Evolutionary conservation across 108 stramenopile genomes (phyloP), one percentile per base, ranked within the genome.

Genomic region (Craspedostauros australis): DNA sequence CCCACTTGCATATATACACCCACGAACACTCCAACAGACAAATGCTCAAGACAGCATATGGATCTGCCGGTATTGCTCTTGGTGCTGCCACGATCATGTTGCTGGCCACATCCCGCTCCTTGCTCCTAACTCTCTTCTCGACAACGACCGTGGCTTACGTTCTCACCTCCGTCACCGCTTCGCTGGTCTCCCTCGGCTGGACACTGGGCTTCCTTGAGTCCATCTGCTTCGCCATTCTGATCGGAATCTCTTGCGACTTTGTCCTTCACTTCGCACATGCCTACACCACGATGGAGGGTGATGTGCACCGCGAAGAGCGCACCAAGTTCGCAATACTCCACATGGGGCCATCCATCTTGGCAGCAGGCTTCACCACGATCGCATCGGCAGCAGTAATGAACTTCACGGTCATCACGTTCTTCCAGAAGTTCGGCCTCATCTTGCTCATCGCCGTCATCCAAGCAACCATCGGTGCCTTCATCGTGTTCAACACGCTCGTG

Each of bases 391-490:
- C 60, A 6, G 42, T 75, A 15, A 75, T 75, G 73, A n/a, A 63
- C n/a, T 68, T 73, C 46, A 47, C 54, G 5, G 41, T 54, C 19
- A 54, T 65, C 32, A 22, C 19, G 9, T 70, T 70, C 38, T 56
- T 43, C 48, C 48, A 30, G 5, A 49, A 49, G 48, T 49, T 49
- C 18, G 48, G 30, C n/a, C 18, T 21, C n/a, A 67, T 79, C 50
- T 34, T 79, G 54, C 49, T 79, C 57, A 48, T 72, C 37, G 75
- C 77, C 32, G 68, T 79, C 34, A 19, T 79, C 11, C 64, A 68
- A 37, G 55, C 77, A 14, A 60, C 69, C 3, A 24, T 71, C 7
- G 77, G 70, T 21, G 46, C 57, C 36, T 79, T 79, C 60, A 46
- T 79, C 25, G 62, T 79, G 26, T 72, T 75, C 54, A 22, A 72